A percentile compares a stretch with the other conserved stretches of the same genome.
Conservation (phyloP, 2,329 filamentous ascomycete species). For the Fusarium sp. region DNA sequence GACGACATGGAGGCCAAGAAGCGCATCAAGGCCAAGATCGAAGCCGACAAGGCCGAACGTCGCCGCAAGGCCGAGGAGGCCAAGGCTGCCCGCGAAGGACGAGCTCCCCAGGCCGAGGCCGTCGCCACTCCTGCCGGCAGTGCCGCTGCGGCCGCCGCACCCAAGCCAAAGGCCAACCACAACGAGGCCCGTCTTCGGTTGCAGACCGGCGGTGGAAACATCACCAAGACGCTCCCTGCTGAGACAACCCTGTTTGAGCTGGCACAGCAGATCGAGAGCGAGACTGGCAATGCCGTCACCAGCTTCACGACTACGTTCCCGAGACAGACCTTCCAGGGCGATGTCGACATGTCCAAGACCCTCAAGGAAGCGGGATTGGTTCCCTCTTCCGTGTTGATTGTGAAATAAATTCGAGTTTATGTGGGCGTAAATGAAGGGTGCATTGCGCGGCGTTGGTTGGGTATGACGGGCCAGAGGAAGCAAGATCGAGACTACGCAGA, state of each 20-base stretch:
- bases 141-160: constrained; percentile 59
- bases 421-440: constrained; percentile 13
- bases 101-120: constrained; percentile 60
- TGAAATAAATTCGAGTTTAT: constrained; percentile 61
- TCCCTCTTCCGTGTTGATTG: constrained; percentile 89
- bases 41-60: constrained; percentile 91
- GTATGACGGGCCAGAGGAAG: background rate
- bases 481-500: constrained; percentile 4
- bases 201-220: constrained; percentile 78
- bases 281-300: constrained; percentile 76
- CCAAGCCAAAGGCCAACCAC: constrained; percentile 77
- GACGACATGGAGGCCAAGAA: constrained; percentile 89
- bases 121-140: constrained; percentile 58
- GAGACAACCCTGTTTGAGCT: constrained; percentile 96
- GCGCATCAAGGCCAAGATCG: constrained; percentile 92
- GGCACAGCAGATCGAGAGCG: constrained; percentile 77
- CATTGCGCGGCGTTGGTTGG: constrained; percentile 41
- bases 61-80: constrained; percentile 86
- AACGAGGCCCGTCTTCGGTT: constrained; percentile 85
- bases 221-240: constrained; percentile 89
- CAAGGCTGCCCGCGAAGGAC: constrained; percentile 88
- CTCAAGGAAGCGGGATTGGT: constrained; percentile 92
- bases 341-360: constrained; percentile 85
- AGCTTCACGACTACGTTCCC: constrained; percentile 91
- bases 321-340: constrained; percentile 78